Base-by-base conservation (phyloP, 495 filamentous ascomycete genomes). In the Penicillium ochrochloron region DNA sequence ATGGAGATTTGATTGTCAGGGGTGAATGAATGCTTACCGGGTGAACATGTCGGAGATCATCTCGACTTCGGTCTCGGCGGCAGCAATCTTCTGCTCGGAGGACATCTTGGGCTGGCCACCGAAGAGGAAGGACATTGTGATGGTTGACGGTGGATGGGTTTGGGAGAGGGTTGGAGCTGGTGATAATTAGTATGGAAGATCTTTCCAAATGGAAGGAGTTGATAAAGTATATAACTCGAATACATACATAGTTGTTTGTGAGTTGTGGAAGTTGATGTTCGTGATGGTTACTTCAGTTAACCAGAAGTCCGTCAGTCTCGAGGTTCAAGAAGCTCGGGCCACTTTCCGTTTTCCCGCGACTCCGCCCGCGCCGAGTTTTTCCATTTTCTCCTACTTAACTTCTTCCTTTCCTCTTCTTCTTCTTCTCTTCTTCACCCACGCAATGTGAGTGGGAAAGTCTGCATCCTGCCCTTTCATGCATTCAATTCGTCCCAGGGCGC, bases 1-100 rank as follows among this genome's bases (percentile, higher is more conserved):
- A 60, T 12, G 31, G 15, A 25, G 29, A n/a, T 19, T 10, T 17
- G 14, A 39, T n/a, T 19, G 2, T 19, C 42, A 54, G 31, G 19
- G 34, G 46, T 31, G 48, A 10, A 23, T 12, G 39, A 7, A 27
- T 34, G 63, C 75, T 59, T 85, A 97, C 93, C 93, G 88, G 78
- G 90, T 91, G 86, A 96, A 96, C 92, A 97, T 97, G 77, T 97
- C 92, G 46, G 93, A 90, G 41, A 97, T 84, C 81, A 97, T 93
- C 77, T 97, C 95, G 37, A 85, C 80, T 82, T 99, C 95, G 62
- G 90, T 91, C 81, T 98, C 93, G 63, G 96, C 93, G 60, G 91
- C 90, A 64, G 91, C 89, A 75, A 99, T 94, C 84, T 98, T 98
- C 83, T 97, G 88, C 69, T 90, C 95, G 68, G 92, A 97, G 70